Percentiles rank a stretch among this genome's conserved stretches.
phyloP scores from a whole-genome alignment of 495 filamentous ascomycete genomes.

The Lasiosphaeria hispida region DNA sequence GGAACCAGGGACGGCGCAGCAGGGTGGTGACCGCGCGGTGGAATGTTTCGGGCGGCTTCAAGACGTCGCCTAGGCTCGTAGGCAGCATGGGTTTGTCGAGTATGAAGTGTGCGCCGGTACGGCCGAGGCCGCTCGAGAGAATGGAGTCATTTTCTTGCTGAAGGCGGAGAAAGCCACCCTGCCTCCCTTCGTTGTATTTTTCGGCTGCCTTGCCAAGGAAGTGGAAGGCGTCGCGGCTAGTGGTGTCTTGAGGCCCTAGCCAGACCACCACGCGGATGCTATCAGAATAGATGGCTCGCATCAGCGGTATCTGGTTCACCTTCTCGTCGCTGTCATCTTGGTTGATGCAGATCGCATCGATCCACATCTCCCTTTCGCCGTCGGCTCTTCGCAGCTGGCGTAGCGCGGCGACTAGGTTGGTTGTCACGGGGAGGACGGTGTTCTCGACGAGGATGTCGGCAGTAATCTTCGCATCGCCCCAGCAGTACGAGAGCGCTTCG shows the following conservation, averaged over 20 bases:
- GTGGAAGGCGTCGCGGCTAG: neutral
- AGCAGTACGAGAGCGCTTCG: no score
- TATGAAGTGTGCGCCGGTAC: no score
- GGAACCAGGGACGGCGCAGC: neutral
- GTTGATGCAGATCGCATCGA: conserved; percentile 6
- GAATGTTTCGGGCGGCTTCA: neutral
- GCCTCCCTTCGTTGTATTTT: no score
- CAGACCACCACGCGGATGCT: neutral
- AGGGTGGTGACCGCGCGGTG: neutral
- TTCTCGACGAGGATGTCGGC: no score
- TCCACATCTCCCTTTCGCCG: neutral
- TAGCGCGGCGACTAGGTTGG: neutral
- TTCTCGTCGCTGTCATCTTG: neutral
- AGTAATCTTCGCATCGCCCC: no score
- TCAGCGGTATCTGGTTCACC: neutral
- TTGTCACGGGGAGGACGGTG: no score
- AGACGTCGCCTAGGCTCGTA: neutral
- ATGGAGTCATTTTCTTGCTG: no score
- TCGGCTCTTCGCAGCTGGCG: neutral
- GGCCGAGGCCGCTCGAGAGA: no score
- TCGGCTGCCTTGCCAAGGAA: no score
- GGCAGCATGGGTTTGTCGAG: neutral
- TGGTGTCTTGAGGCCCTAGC: neutral
- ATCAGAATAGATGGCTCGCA: neutral
- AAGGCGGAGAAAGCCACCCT: no score